Conservation (phyloP, 139 green algal species). For the Chloropicon primus region DNA sequence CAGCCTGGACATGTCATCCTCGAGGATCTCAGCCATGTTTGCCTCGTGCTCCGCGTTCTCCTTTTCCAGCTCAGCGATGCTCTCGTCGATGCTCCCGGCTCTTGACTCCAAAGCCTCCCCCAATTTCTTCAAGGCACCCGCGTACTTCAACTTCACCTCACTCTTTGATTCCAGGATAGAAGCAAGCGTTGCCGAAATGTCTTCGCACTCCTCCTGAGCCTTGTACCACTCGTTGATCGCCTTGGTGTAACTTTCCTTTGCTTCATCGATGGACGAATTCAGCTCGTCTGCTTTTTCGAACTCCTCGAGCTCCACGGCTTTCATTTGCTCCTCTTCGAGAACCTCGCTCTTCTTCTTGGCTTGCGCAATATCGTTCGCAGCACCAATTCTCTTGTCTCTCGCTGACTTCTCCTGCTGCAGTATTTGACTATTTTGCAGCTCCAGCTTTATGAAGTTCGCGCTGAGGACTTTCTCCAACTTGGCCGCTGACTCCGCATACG, state of each 20-base stretch:
- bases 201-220: neutral
- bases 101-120: neutral
- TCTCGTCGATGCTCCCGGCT: neutral
- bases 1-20: neutral
- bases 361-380: neutral
- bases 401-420: neutral
- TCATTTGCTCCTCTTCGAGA: neutral
- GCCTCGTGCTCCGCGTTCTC: neutral
- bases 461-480: neutral
- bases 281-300: neutral
- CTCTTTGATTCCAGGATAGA: neutral
- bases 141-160: neutral
- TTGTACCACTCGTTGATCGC: neutral
- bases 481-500: neutral
- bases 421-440: neutral
- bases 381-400: neutral
- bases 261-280: neutral
- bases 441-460: neutral
- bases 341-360: neutral
- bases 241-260: neutral
- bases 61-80: neutral
- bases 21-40: neutral
- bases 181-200: neutral
- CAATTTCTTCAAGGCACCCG: neutral
- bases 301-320: neutral